Percentiles rank a stretch among this genome's conserved stretches.
These are phyloP conservation scores for Candida neerlandica DNA, from an alignment of 1,139 yeast genomes.

Conservation along the genomic window DNA sequence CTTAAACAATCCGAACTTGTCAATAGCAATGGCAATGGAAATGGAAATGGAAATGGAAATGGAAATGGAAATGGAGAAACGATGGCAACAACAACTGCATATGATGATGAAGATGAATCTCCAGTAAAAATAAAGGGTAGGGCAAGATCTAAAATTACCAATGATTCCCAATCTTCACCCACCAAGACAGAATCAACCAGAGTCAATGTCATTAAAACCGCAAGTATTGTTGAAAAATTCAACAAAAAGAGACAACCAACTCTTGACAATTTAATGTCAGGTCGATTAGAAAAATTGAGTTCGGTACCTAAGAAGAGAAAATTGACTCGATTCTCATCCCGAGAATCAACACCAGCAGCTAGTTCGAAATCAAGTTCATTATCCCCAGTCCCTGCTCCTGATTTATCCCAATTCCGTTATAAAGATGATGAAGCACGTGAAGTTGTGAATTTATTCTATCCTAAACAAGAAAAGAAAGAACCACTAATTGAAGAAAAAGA, in stretches of 20 bases:
- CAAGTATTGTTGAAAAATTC: conserved; percentile 57
- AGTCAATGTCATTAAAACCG: conserved; percentile 57
- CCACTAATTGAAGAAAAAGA: conserved; percentile 23
- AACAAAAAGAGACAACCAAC: conserved; percentile 32
- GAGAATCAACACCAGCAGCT: conserved; percentile 14
- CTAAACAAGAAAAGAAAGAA: conserved; percentile 20
- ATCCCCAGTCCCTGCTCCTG: conserved; percentile 17
- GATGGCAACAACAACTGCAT: background rate
- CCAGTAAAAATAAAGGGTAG: conserved; percentile 39
- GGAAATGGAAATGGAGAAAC: too few species aligned
- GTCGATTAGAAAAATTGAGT: conserved; percentile 14
- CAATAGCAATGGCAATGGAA: background rate
- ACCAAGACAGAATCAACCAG: conserved; percentile 46
- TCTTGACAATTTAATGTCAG: conserved; percentile 22
- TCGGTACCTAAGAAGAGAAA: conserved; percentile 33
- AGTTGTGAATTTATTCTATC: conserved; percentile 7
- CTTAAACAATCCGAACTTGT: conserved; percentile 18
- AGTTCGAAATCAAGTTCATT: conserved; percentile 14
- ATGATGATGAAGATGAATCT: conserved; percentile 32
- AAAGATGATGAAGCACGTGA: conserved; percentile 11
- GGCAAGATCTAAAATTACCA: conserved; percentile 27
- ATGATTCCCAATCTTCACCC: conserved; percentile 21
- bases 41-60: too few species aligned
- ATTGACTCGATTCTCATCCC: conserved; percentile 37
- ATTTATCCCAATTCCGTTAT: conserved; percentile 18